These are phyloP conservation scores for Calonectria ilicicola DNA, from an alignment of 2,329 filamentous ascomycete genomes.

Conservation along the genomic window DNA sequence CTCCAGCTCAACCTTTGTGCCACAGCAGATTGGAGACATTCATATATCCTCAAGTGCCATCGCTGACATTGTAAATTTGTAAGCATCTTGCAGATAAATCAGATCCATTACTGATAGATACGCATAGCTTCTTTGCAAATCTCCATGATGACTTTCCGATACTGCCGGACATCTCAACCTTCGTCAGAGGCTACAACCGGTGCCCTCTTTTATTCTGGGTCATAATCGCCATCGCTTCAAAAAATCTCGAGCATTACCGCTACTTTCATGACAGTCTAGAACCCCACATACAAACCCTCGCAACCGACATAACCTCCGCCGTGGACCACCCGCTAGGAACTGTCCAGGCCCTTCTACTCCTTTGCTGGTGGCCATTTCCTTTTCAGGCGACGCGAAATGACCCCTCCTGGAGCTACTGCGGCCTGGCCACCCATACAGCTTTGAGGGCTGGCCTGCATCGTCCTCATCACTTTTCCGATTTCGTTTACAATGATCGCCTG, in stretches of 20 bases:
- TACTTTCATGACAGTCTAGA: not conserved
- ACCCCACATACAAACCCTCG: not conserved
- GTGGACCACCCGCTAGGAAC: slow-evolving; percentile 8
- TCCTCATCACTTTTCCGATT: slow-evolving; percentile 9
- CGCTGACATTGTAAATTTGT: slow-evolving; percentile 3
- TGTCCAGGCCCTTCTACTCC: slow-evolving; percentile 2
- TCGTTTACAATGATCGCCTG: slow-evolving; percentile 4
- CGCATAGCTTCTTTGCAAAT: not conserved
- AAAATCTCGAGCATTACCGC: not conserved
- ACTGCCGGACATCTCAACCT: not conserved
- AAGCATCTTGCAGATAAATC: not conserved
- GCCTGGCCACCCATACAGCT: not conserved
- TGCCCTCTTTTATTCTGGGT: not conserved
- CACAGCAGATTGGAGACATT: slow-evolving; percentile 8
- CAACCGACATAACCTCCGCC: not conserved
- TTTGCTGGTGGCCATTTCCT: slow-evolving; percentile 11
- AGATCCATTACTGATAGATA: not conserved
- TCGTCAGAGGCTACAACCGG: not conserved
- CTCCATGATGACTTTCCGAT: not conserved
- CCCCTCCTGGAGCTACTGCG: slow-evolving; percentile 5
- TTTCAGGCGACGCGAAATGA: slow-evolving; percentile 4
- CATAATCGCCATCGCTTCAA: slow-evolving; percentile 1
- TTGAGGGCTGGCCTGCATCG: not conserved
- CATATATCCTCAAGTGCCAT: not conserved
- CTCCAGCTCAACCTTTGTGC: not conserved